Conservation (phyloP, 208 protist genomes). For the Entamoeba invadens region DNA sequence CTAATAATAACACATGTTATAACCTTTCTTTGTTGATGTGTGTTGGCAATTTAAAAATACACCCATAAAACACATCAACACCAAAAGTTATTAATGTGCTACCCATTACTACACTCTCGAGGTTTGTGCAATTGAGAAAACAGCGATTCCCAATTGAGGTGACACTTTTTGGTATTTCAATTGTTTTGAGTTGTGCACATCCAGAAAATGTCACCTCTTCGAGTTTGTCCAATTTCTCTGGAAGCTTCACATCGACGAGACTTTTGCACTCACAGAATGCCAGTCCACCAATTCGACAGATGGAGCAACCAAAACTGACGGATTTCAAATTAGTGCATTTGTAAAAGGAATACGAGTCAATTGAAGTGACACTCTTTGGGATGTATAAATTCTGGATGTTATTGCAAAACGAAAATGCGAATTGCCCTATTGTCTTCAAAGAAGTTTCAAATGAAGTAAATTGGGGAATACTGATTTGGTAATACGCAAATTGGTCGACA, state of each 20-base stretch:
- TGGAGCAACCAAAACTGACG: neutral
- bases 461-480: too few relatives aligned
- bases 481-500: too few relatives aligned
- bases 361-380: neutral
- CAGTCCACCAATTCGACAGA: neutral
- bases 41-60: too few relatives aligned
- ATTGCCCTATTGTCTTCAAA: neutral
- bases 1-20: too few relatives aligned
- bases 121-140: neutral
- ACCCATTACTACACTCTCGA: too few relatives aligned
- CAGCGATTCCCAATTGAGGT: neutral
- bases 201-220: neutral
- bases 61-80: too few relatives aligned
- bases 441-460: too few relatives aligned
- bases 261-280: neutral
- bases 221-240: neutral
- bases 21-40: too few relatives aligned
- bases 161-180: neutral
- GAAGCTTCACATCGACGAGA: neutral
- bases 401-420: neutral
- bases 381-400: neutral
- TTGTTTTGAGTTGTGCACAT: neutral
- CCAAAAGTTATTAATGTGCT: too few relatives aligned
- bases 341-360: neutral
- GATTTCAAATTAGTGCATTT: neutral